These are phyloP conservation scores for Planoprotostelium fungivorum DNA, from an alignment of 78 protist species.

Conservation along the genomic window DNA sequence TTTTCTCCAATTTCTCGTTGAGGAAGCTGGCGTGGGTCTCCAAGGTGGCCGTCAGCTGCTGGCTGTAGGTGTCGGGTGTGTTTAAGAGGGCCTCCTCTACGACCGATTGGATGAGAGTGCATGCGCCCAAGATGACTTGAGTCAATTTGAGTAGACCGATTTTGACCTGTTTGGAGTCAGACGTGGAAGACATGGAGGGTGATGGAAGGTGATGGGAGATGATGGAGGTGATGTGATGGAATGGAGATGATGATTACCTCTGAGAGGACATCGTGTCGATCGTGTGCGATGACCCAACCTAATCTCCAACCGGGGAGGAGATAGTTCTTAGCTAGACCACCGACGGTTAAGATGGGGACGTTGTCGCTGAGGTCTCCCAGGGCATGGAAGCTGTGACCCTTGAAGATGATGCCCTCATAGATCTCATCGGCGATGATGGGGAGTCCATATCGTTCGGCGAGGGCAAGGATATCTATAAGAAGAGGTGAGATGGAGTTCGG, in stretches of 20 bases:
- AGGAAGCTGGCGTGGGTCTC: conserved; percentile 54
- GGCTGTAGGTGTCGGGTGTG: conserved; percentile 9
- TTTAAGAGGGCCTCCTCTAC: conserved; percentile 61
- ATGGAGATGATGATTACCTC: not conserved
- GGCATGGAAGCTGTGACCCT: conserved; percentile 30
- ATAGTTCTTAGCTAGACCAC: conserved; percentile 91
- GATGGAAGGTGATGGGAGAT: too few species aligned
- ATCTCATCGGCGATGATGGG: conserved; percentile 94
- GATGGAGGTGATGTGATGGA: too few species aligned
- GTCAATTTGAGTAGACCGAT: conserved; percentile 41
- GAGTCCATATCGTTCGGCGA: conserved; percentile 68
- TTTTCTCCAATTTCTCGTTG: conserved; percentile 24
- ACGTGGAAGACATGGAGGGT: not conserved
- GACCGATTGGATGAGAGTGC: conserved; percentile 69
- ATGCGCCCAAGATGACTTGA: conserved; percentile 80
- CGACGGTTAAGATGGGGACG: conserved; percentile 78
- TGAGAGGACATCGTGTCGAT: conserved; percentile 39
- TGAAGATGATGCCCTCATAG: conserved; percentile 81
- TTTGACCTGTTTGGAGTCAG: conserved; percentile 1
- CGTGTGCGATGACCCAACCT: conserved; percentile 87
- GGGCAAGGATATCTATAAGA: conserved; percentile 18
- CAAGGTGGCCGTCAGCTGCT: conserved; percentile 36
- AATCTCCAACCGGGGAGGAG: conserved; percentile 94
- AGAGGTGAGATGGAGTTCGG: not conserved
- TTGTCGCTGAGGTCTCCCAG: conserved; percentile 44